Base-by-base conservation (phyloP, 2,329 filamentous ascomycete genomes). In the Sclerotinia trifoliorum region DNA sequence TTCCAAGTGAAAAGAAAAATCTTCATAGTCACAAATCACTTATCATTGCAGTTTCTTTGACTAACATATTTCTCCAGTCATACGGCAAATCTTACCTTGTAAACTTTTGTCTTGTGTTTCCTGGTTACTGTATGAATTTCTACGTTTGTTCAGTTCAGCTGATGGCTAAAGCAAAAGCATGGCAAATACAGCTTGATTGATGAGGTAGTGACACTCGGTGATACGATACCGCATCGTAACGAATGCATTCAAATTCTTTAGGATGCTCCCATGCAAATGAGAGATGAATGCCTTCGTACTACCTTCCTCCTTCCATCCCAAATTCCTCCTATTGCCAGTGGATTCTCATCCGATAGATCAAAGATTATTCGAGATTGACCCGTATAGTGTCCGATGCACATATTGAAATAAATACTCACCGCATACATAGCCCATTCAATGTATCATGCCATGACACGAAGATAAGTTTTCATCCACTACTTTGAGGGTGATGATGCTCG, bases 151-250 rank as follows among this genome's bases (percentile, higher is more conserved):
- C 19, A 39, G 11, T 39, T 39, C 11, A 39, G 39, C 11, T 13
- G 39, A 39, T 39, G 39, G 39, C 39, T 2, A 13, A 39, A 13
- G 10, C 10, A 39, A 39, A 13, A 39, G 39, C 39, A 51, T 51
- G 46, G 44, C 1, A 29, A 51, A 44, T 44, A n/a, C 4, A 35
- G 54, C 29, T 56, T n/a, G 39, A 13, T 39, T 39, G 54, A 13
- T 56, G 32, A 35, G 54, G 52, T 55, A 13, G 29, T 55, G 54
- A n/a, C 15, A 56, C n/a, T 24, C 32, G 29, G 46, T 62, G 60
- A 62, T n/a, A 62, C 60, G 60, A 62, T n/a, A 62, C 60, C 26
- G 46, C 46, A 62, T 46, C 46, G 46, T 46, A 62, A 51, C 60
- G 29, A 51, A 51, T 51, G 46, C 46, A 49, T 62, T 51, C 21